These are phyloP conservation scores for Botrytis paeoniae DNA, from an alignment of 2,329 filamentous ascomycete species.

Conservation along the genomic window DNA sequence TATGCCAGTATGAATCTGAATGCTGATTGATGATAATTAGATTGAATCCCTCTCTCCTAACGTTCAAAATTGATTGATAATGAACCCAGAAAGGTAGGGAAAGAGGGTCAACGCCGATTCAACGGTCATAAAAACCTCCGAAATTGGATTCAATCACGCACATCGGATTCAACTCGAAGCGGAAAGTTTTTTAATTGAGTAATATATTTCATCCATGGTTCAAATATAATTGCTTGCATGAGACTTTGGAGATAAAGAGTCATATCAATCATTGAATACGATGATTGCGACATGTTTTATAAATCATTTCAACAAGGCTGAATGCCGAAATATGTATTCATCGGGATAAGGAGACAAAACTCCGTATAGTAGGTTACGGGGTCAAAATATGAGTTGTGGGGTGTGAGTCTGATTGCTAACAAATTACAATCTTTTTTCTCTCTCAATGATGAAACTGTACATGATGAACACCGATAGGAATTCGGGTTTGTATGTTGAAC, in stretches of 20 bases:
- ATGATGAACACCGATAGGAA: not conserved
- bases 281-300: not conserved
- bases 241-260: not conserved
- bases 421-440: not conserved
- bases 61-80: not conserved
- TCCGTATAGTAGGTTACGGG: not conserved
- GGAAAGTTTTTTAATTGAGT: not conserved
- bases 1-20: not conserved
- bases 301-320: constrained; percentile 2
- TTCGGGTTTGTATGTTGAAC: not conserved
- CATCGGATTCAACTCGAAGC: not conserved
- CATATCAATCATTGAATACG: not conserved
- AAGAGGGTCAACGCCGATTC: not conserved
- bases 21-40: not conserved
- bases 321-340: not conserved
- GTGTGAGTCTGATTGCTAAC: not conserved
- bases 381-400: not conserved
- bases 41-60: not conserved
- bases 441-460: not conserved
- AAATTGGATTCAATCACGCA: not conserved
- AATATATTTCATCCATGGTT: not conserved
- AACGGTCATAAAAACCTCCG: not conserved
- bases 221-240: not conserved
- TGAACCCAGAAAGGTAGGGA: not conserved
- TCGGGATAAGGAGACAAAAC: not conserved